These are phyloP conservation scores for Colletotrichum sp. DNA, from an alignment of 2,329 filamentous ascomycete genomes.

Conservation along the genomic window DNA sequence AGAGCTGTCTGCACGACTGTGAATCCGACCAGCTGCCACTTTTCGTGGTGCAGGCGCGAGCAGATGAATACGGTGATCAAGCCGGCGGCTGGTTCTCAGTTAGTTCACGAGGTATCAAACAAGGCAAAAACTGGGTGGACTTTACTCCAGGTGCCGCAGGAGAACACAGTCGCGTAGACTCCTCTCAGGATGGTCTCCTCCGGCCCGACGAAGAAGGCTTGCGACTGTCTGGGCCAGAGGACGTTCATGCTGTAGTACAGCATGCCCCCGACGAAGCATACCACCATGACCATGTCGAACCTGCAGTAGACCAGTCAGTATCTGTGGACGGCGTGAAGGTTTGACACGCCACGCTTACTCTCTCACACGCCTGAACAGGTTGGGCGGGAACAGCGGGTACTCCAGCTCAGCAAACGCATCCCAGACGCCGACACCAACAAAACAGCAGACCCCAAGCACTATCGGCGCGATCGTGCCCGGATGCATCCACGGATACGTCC, in stretches of 20 bases:
- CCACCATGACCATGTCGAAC: slow-evolving; percentile 33
- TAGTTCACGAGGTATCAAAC: background rate
- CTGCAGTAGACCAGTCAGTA: background rate
- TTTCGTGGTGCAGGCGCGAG: slow-evolving; percentile 35
- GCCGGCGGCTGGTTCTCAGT: background rate
- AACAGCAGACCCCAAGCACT: slow-evolving; percentile 16
- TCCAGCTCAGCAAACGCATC: slow-evolving; percentile 28
- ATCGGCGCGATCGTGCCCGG: slow-evolving; percentile 26
- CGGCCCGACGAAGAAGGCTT: slow-evolving; percentile 27
- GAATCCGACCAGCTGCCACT: slow-evolving; percentile 39
- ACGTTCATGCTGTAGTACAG: slow-evolving; percentile 35
- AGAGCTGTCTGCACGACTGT: slow-evolving; percentile 36
- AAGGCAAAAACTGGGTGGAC: background rate
- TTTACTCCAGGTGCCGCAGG: slow-evolving; percentile 31
- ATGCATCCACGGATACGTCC: slow-evolving; percentile 31
- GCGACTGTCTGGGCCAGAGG: slow-evolving; percentile 32
- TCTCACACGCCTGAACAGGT: slow-evolving; percentile 30
- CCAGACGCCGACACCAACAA: slow-evolving; percentile 33
- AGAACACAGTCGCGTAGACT: slow-evolving; percentile 31
- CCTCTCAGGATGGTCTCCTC: slow-evolving; percentile 28
- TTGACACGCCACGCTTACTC: slow-evolving; percentile 17
- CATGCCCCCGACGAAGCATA: slow-evolving; percentile 35
- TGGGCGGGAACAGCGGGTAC: slow-evolving; percentile 33
- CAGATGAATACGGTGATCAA: background rate
- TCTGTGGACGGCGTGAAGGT: background rate